These are phyloP conservation scores for Trametes cubensis DNA, from an alignment of 768 basidiomycete species.

Conservation along the genomic window DNA sequence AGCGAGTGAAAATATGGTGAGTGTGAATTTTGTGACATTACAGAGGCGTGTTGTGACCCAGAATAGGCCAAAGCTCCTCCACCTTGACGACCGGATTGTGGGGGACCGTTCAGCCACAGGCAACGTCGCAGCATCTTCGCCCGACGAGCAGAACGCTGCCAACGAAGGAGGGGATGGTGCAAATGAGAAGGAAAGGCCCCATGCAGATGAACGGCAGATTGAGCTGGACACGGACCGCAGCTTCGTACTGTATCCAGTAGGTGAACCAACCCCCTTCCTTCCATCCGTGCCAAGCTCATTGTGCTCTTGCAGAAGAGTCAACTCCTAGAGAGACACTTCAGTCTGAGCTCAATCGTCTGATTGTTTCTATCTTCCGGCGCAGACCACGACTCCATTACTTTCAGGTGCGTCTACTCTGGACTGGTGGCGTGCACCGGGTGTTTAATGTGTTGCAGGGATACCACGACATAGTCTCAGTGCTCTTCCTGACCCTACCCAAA, in stretches of 20 bases:
- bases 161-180: background rate
- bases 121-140: background rate
- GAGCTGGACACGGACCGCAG: constrained; percentile 88
- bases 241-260: constrained; percentile 91
- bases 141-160: background rate
- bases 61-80: constrained; percentile 44
- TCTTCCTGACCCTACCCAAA: constrained; percentile 72
- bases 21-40: constrained; percentile 35
- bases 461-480: constrained; percentile 88
- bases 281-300: constrained; percentile 11
- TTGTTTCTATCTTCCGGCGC: constrained; percentile 75
- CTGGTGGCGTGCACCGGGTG: background rate
- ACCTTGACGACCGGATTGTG: constrained; percentile 28
- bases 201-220: constrained; percentile 87
- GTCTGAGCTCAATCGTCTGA: constrained; percentile 65
- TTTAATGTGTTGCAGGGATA: constrained; percentile 62
- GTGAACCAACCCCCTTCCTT: constrained; percentile 45
- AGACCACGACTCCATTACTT: constrained; percentile 81
- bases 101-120: constrained; percentile 1
- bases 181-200: constrained; percentile 34
- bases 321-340: constrained; percentile 54
- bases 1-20: constrained; percentile 60
- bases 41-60: constrained; percentile 20
- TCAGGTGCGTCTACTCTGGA: constrained; percentile 51
- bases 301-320: constrained; percentile 36